A percentile compares a stretch with the other conserved stretches of the same genome.
These are phyloP conservation scores for Blastobotrys muscicola DNA, from an alignment of 805 yeast species.

Conservation along the genomic window DNA sequence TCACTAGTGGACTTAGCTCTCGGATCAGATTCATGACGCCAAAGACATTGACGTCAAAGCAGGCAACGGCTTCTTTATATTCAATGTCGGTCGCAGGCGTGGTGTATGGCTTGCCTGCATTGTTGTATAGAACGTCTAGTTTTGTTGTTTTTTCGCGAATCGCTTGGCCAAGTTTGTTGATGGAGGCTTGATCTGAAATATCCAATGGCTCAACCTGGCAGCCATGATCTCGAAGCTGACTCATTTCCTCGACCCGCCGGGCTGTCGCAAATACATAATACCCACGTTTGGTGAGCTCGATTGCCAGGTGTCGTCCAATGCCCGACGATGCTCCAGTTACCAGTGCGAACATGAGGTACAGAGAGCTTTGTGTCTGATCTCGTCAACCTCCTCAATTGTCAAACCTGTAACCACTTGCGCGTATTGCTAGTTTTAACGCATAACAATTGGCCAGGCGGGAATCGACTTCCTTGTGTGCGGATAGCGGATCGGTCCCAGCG, in stretches of 20 bases:
- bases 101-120: slow-evolving; percentile 65
- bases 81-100: slow-evolving; percentile 60
- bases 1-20: slow-evolving; percentile 46
- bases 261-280: slow-evolving; percentile 50
- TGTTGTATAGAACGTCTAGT: slow-evolving; percentile 52
- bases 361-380: too few relatives aligned
- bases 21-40: slow-evolving; percentile 59
- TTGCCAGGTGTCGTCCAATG: slow-evolving; percentile 11
- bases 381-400: too few relatives aligned
- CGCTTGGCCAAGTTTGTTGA: slow-evolving; percentile 33
- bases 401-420: background rate
- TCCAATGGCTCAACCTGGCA: slow-evolving; percentile 45
- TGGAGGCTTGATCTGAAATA: slow-evolving; percentile 40
- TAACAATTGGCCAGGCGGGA: too few relatives aligned
- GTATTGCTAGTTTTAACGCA: background rate
- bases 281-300: slow-evolving; percentile 3
- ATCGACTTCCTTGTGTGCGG: too few relatives aligned
- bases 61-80: slow-evolving; percentile 41
- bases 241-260: slow-evolving; percentile 54
- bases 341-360: slow-evolving; percentile 3
- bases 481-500: too few relatives aligned
- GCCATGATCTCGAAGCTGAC: slow-evolving; percentile 34
- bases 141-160: slow-evolving; percentile 30
- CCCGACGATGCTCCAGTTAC: slow-evolving; percentile 13
- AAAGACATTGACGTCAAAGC: slow-evolving; percentile 57